Percentiles rank a stretch among this genome's conserved stretches.
Evolutionary conservation across 352 stramenopile genomes (phyloP).

Genomic region (Pythium grandisporangium): DNA sequence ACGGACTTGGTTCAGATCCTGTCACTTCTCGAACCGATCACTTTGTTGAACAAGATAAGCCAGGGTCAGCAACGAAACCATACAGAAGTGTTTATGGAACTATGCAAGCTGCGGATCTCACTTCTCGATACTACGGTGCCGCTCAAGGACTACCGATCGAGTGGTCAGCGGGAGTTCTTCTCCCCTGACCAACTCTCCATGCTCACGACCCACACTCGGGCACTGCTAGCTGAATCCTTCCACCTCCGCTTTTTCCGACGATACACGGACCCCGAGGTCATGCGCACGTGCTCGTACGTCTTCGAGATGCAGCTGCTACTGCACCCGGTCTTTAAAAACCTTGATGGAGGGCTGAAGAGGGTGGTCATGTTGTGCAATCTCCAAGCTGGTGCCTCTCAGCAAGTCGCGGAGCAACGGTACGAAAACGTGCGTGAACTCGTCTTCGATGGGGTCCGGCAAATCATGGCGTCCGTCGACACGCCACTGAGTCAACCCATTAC

Average conservation of each 20-base stretch:
- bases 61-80: background rate
- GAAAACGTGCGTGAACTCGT: conserved; percentile 1
- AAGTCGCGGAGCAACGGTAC: background rate
- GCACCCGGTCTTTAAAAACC: conserved; percentile 2
- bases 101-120: conserved; percentile 1
- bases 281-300: background rate
- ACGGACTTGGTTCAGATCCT: conserved; percentile 1
- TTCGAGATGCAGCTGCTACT: conserved; percentile 7
- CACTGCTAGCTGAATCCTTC: background rate
- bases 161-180: background rate
- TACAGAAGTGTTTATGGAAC: background rate
- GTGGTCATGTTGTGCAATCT: background rate
- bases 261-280: background rate
- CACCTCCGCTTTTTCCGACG: conserved; percentile 3
- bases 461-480: too few relatives aligned
- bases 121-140: background rate
- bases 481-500: too few relatives aligned
- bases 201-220: background rate
- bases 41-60: background rate
- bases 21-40: conserved; percentile 4
- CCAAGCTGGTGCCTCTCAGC: too few relatives aligned
- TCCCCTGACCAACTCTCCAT: background rate
- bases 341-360: background rate
- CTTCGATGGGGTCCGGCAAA: too few relatives aligned
- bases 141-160: conserved; percentile 1